phyloP scores from a whole-genome alignment of 164 flowering plant species.

The Vitis rotundifolia region DNA sequence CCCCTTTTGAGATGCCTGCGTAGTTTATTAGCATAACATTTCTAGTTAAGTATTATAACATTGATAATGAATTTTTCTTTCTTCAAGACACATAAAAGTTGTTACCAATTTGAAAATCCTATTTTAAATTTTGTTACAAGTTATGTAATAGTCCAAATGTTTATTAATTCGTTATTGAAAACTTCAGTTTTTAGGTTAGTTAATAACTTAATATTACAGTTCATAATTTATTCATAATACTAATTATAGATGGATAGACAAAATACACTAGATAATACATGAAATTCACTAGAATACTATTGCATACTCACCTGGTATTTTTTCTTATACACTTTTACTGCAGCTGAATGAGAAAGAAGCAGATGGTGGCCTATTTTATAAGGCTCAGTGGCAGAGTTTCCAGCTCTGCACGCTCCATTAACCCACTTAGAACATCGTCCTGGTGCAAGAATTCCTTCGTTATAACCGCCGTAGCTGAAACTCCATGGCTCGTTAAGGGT shows the following conservation, averaged over 20 bases:
- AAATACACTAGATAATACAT: neutral
- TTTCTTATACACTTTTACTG: slow-evolving; percentile 17
- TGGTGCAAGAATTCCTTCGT: slow-evolving; percentile 14
- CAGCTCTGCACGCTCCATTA: slow-evolving; percentile 11
- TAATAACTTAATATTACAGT: neutral
- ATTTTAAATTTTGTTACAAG: too few relatives aligned
- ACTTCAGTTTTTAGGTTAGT: too few relatives aligned
- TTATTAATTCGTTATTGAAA: too few relatives aligned
- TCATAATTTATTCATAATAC: too few relatives aligned
- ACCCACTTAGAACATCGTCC: slow-evolving; percentile 26
- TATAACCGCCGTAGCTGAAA: slow-evolving; percentile 11
- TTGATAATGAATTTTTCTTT: too few relatives aligned
- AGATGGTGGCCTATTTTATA: slow-evolving; percentile 22
- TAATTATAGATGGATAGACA: too few relatives aligned
- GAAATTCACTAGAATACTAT: neutral
- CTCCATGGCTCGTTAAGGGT: too few relatives aligned
- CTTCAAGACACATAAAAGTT: too few relatives aligned
- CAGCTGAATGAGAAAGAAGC: slow-evolving; percentile 28
- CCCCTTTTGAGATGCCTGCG: neutral
- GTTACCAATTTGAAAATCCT: too few relatives aligned
- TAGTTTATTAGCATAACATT: neutral
- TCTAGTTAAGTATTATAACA: too few relatives aligned
- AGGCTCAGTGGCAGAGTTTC: slow-evolving; percentile 30
- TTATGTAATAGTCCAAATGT: too few relatives aligned
- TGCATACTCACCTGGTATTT: slow-evolving; percentile 20